A percentile compares a stretch with the other conserved stretches of the same genome.
Evolutionary conservation across 2,329 filamentous ascomycete genomes (phyloP).

Genomic region (Diatrype stigma): DNA sequence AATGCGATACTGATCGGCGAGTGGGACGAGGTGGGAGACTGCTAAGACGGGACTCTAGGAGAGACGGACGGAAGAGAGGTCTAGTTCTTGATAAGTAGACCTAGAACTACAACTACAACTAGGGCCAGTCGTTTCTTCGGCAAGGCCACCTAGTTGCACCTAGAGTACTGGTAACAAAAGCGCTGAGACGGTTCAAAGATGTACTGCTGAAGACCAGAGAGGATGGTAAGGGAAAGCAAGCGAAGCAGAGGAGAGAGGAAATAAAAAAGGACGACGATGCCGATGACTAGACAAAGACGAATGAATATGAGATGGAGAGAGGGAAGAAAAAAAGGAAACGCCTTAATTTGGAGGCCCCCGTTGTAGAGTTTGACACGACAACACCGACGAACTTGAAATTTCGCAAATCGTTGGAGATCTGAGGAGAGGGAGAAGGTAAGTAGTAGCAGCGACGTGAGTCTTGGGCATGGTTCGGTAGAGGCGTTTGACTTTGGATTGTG

Average conservation of each 20-base stretch:
- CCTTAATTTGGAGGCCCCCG: constrained; percentile 10
- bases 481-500: constrained; percentile 1
- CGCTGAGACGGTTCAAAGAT: background rate
- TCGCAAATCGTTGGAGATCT: background rate
- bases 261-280: constrained; percentile 10
- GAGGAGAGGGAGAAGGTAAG: background rate
- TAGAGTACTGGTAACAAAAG: background rate
- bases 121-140: background rate
- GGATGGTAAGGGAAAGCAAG: constrained; percentile 11
- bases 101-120: constrained; percentile 4
- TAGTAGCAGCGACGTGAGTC: background rate
- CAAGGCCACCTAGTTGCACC: background rate
- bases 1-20: constrained; percentile 15
- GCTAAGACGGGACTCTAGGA: constrained; percentile 14
- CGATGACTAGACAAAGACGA: constrained; percentile 17
- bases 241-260: constrained; percentile 15
- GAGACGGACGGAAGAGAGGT: constrained; percentile 13
- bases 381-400: constrained; percentile 8
- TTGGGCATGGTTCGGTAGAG: background rate
- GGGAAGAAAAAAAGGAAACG: constrained; percentile 18
- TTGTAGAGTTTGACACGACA: constrained; percentile 6
- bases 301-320: constrained; percentile 11
- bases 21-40: constrained; percentile 16
- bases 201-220: constrained; percentile 3
- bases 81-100: constrained; percentile 11